Base-by-base conservation (phyloP, 202 grass and related monocot species). In the Setaria viridis region DNA sequence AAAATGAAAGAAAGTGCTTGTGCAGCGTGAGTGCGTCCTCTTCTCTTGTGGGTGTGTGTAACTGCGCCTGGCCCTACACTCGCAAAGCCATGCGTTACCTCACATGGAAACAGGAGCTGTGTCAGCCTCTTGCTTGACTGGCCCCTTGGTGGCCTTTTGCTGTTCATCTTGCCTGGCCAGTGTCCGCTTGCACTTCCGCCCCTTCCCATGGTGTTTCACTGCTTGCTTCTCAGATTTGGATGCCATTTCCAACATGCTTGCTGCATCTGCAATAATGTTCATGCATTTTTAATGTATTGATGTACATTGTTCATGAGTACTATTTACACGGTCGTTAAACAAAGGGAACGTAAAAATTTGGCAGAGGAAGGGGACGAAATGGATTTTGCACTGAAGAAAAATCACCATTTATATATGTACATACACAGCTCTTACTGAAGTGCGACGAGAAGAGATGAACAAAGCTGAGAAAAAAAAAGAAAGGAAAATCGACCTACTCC, bases 341-440 rank as follows among this genome's bases (percentile, higher is more conserved):
- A 58, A 32, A 16, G 46, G 16, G 9, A 74, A 25, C 9, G 20
- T 29, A 54, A 9, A 73, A 43, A 14, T 48, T 59, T 72, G 77
- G 56, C 48, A 45, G 72, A 50, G 66, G 17, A 46, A 82, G 41
- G 41, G 54, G 17, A 39, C 9, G 11, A 12, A 67, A n/a, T 46
- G 45, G 32, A 77, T 55, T 49, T 84, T 42, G 70, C 85, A 65
- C 85, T 12, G 72, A 74, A 80, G 73, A 87, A 85, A 85, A 91
- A 79, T 88, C 89, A 97, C 64, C 85, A 87, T 90, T 96, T 94
- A 91, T 94, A 86, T 97, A 94, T 94, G 82, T 99, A 97, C 97
- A 99, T 81, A 78, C 82, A 89, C 67, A 82, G 76, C 55, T 85
- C 86, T 92, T 88, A 91, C 72, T 72, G 66, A 85, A 78, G 67